Evolutionary conservation across 2,329 filamentous ascomycete species (phyloP).

Genomic region (Penicillium brevicompactum): DNA sequence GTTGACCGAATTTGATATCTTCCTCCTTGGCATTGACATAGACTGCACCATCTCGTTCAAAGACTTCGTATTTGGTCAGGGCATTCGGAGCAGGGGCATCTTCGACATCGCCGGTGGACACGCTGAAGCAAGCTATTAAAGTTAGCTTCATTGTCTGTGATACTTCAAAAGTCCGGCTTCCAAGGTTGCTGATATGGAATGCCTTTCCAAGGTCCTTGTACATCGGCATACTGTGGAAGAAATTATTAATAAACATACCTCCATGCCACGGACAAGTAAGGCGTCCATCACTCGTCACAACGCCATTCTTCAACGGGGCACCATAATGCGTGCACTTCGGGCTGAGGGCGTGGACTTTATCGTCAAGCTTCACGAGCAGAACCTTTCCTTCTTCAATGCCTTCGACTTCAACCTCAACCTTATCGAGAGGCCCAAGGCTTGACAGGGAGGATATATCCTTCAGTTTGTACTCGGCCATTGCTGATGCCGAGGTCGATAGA

Average conservation of each 20-base stretch:
- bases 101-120: slow-evolving; percentile 87
- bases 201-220: background rate
- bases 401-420: slow-evolving; percentile 87
- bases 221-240: background rate
- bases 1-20: slow-evolving; percentile 73
- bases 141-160: slow-evolving; percentile 8
- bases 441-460: slow-evolving; percentile 72
- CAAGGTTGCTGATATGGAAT: too few relatives aligned
- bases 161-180: background rate
- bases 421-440: slow-evolving; percentile 75
- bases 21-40: slow-evolving; percentile 82
- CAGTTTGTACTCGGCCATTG: slow-evolving; percentile 55
- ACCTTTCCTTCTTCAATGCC: slow-evolving; percentile 86
- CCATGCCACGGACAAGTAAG: slow-evolving; percentile 97
- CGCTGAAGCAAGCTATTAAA: slow-evolving; percentile 80
- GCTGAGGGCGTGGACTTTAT: slow-evolving; percentile 76
- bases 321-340: slow-evolving; percentile 90
- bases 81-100: slow-evolving; percentile 88
- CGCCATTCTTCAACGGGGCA: slow-evolving; percentile 82
- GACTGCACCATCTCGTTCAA: slow-evolving; percentile 78
- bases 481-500: slow-evolving; percentile 16
- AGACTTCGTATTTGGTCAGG: slow-evolving; percentile 78
- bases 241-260: slow-evolving; percentile 56
- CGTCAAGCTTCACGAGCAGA: slow-evolving; percentile 76
- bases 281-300: slow-evolving; percentile 77